A percentile compares a stretch with the other conserved stretches of the same genome.
Evolutionary conservation across 495 filamentous ascomycete species (phyloP).

Genomic region (Aspergillus biplanus): DNA sequence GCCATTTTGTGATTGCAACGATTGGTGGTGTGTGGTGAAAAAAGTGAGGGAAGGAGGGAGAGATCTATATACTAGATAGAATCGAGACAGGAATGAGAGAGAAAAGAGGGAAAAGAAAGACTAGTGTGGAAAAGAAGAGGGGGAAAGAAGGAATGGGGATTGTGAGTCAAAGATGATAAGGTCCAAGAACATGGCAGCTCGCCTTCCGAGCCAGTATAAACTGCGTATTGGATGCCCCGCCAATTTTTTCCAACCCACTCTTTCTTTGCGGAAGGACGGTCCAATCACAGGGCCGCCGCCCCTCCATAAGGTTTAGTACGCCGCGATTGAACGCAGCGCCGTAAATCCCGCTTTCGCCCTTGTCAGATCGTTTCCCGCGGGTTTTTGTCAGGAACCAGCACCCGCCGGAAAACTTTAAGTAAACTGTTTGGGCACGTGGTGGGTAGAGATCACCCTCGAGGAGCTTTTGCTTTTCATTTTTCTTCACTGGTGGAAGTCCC

Average conservation of each 20-base stretch:
- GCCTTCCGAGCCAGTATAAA: neutral
- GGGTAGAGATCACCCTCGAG: no score
- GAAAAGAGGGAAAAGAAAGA: constrained; percentile 11
- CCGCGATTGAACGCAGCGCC: neutral
- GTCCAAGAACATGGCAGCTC: constrained; percentile 1
- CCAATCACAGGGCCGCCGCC: constrained; percentile 24
- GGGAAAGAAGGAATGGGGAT: constrained; percentile 4
- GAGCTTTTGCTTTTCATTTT: no score
- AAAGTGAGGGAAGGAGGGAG: constrained; percentile 12
- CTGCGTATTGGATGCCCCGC: constrained; percentile 3
- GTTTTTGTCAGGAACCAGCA: constrained; percentile 9
- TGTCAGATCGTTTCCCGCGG: constrained; percentile 3
- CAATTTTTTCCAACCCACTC: constrained; percentile 9
- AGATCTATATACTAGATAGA: constrained; percentile 9
- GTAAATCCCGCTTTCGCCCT: neutral
- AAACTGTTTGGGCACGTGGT: neutral
- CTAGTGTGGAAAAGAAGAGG: constrained; percentile 12
- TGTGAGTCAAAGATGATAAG: constrained; percentile 26
- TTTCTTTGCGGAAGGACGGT: constrained; percentile 13
- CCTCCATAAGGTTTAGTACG: constrained; percentile 22
- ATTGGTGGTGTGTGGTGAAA: constrained; percentile 5
- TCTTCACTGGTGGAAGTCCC: no score
- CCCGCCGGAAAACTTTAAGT: constrained; percentile 6
- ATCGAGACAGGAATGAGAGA: constrained; percentile 7
- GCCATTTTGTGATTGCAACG: constrained; percentile 36